These are phyloP conservation scores for Penicillium egyptiacum DNA, from an alignment of 495 filamentous ascomycete species.

Conservation along the genomic window DNA sequence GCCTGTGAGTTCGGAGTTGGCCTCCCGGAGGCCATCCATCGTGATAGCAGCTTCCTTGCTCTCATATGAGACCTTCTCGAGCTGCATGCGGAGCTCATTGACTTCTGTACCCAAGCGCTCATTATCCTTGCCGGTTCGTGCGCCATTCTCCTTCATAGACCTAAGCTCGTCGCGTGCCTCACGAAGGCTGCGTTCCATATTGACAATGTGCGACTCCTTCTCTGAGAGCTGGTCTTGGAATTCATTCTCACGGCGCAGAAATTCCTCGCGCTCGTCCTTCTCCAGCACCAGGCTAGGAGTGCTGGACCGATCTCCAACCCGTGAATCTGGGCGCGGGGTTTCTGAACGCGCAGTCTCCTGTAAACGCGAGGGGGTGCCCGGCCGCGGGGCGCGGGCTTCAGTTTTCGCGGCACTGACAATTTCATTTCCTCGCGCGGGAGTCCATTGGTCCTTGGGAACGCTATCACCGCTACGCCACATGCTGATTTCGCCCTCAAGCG, in stretches of 20 bases:
- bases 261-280: constrained; percentile 96
- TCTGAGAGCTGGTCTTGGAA: constrained; percentile 94
- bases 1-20: constrained; percentile 84
- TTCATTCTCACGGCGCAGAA: constrained; percentile 92
- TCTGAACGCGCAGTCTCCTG: constrained; percentile 54
- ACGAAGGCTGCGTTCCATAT: constrained; percentile 72
- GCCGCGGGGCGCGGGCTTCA: constrained; percentile 60
- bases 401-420: constrained; percentile 54
- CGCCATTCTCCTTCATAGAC: constrained; percentile 77
- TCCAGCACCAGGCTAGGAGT: constrained; percentile 87
- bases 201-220: constrained; percentile 77
- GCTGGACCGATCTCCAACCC: constrained; percentile 81
- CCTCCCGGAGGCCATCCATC: constrained; percentile 95
- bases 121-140: constrained; percentile 78
- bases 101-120: constrained; percentile 79
- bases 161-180: constrained; percentile 81
- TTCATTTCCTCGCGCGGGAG: constrained; percentile 61
- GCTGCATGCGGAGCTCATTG: constrained; percentile 91
- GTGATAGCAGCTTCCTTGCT: constrained; percentile 95
- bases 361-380: constrained; percentile 81
- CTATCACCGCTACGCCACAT: constrained; percentile 84
- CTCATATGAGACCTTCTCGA: constrained; percentile 93
- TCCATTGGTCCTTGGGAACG: constrained; percentile 85
- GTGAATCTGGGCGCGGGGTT: constrained; percentile 74
- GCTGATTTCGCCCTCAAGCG: constrained; percentile 81